phyloP scores from a whole-genome alignment of 805 yeast genomes.

The Barnettozyma sucrosica region DNA sequence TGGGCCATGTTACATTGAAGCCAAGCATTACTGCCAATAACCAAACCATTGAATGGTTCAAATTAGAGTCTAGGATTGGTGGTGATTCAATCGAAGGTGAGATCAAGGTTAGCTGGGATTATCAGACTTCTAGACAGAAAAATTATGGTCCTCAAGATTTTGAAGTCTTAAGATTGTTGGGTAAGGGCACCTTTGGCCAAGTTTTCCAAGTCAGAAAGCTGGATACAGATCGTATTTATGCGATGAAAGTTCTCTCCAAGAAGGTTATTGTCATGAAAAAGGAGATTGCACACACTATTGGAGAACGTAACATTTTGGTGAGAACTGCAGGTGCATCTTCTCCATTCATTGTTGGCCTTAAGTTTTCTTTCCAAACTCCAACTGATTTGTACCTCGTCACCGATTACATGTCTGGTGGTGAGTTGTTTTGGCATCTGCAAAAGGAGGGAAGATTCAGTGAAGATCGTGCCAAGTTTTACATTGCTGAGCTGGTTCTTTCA shows the following conservation, averaged over 20 bases:
- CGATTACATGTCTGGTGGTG: conserved; percentile 98
- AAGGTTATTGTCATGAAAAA: conserved; percentile 94
- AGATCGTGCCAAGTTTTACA: conserved; percentile 92
- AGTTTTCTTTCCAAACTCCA: conserved; percentile 95
- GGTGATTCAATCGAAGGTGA: conserved; percentile 71
- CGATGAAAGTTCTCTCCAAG: conserved; percentile 94
- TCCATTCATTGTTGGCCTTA: conserved; percentile 92
- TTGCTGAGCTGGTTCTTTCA: conserved; percentile 91
- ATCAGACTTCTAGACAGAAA: conserved; percentile 53
- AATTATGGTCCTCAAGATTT: conserved; percentile 93
- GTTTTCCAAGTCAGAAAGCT: conserved; percentile 92
- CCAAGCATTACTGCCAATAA: conserved; percentile 43
- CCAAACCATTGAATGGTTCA: conserved; percentile 61
- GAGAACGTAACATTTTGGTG: conserved; percentile 91
- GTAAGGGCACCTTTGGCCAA: conserved; percentile 97
- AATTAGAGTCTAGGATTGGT: conserved; percentile 62
- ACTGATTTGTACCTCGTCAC: conserved; percentile 88
- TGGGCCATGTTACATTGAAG: conserved; percentile 75
- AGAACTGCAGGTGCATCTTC: conserved; percentile 84
- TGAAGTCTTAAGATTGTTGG: conserved; percentile 82
- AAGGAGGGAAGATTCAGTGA: conserved; percentile 93
- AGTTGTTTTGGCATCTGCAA: conserved; percentile 93
- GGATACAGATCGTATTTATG: conserved; percentile 87
- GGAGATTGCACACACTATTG: conserved; percentile 97
- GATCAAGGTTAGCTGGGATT: conserved; percentile 69